phyloP scores from a whole-genome alignment of 768 basidiomycete genomes.

The Hydnomerulius pinastri region DNA sequence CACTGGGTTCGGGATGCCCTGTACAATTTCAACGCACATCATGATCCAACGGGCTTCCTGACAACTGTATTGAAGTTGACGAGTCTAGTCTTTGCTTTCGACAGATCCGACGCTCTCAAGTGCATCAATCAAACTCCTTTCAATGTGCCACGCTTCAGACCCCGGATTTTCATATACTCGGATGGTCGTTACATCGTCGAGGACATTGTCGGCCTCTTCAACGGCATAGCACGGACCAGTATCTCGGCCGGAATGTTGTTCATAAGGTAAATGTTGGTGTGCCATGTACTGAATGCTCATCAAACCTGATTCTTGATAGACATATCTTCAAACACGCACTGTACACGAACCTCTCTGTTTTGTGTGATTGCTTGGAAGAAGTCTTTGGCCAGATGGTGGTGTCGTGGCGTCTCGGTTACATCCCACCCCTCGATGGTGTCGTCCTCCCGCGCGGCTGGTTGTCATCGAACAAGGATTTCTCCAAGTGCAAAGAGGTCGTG shows the following conservation, averaged over 20 bases:
- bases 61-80: constrained; percentile 41
- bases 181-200: constrained; percentile 29
- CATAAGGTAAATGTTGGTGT: constrained; percentile 36
- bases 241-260: constrained; percentile 40
- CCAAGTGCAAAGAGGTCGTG: constrained; percentile 7
- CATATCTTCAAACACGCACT: constrained; percentile 43
- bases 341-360: constrained; percentile 44
- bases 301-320: constrained; percentile 30
- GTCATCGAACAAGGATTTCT: constrained; percentile 18
- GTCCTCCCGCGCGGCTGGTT: constrained; percentile 61
- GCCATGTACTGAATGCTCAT: background rate
- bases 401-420: constrained; percentile 24
- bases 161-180: constrained; percentile 9
- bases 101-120: constrained; percentile 31
- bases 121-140: constrained; percentile 39
- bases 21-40: constrained; percentile 28
- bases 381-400: constrained; percentile 46
- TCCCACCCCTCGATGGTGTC: constrained; percentile 40
- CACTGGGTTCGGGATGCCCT: constrained; percentile 48
- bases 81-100: constrained; percentile 41
- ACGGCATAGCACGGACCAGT: constrained; percentile 27
- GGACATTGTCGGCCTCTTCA: constrained; percentile 32
- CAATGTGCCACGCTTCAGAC: constrained; percentile 10
- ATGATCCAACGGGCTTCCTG: constrained; percentile 32
- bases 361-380: constrained; percentile 55